Conservation (phyloP, 1,284 basidiomycete species). For the Porodaedalea pini region DNA sequence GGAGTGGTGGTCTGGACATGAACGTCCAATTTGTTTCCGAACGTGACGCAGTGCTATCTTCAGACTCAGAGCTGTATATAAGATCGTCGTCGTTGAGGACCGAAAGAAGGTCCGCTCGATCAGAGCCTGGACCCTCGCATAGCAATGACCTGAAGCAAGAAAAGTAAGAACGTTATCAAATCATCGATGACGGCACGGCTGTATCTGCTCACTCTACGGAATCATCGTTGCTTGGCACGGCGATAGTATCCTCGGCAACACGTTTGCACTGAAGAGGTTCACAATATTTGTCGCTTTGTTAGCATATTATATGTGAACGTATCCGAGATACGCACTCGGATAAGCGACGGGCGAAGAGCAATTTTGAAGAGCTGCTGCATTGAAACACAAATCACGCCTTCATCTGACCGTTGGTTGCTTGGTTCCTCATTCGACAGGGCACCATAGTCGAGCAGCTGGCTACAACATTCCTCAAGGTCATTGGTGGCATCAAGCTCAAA, state of each 20-base stretch:
- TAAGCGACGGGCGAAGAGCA: constrained; percentile 41
- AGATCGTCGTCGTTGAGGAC: not conserved
- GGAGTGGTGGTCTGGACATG: not conserved
- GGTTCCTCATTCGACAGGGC: not conserved
- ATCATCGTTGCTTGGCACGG: not conserved
- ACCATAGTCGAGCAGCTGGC: not conserved
- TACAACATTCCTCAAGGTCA: constrained; percentile 7
- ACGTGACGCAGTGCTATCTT: not conserved
- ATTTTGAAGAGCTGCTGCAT: constrained; percentile 48
- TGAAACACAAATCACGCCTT: constrained; percentile 37
- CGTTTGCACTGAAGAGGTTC: not conserved
- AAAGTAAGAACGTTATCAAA: too few relatives aligned
- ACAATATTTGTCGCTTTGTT: not conserved
- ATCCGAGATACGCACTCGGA: constrained; percentile 52
- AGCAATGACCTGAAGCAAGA: not conserved
- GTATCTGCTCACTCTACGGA: not conserved
- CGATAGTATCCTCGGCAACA: not conserved
- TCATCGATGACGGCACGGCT: not conserved
- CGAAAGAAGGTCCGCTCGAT: not conserved
- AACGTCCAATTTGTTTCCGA: not conserved
- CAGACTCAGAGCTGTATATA: not conserved
- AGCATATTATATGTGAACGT: too few relatives aligned
- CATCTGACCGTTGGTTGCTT: constrained; percentile 24
- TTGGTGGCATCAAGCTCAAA: constrained; percentile 2
- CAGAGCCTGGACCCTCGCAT: not conserved